A percentile compares a stretch with the other conserved stretches of the same genome.
phyloP scores from a whole-genome alignment of 306 rosid species.

The Carpinus fangiana region DNA sequence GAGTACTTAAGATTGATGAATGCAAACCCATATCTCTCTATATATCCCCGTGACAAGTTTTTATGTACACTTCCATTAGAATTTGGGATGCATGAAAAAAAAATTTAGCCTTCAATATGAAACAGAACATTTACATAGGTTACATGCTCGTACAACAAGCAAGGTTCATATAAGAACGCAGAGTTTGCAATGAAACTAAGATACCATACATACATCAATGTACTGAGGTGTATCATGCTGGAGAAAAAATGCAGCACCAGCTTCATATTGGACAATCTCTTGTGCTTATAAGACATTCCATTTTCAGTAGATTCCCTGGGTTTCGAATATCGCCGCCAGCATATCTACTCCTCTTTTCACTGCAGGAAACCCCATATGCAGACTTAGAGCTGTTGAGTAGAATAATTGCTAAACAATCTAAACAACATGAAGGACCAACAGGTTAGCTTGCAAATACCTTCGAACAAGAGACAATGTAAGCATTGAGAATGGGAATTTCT shows the following conservation, averaged over 20 bases:
- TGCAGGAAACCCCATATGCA: background rate
- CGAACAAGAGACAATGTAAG: background rate
- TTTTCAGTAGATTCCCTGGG: background rate
- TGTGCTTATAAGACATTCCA: background rate
- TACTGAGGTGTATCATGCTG: background rate
- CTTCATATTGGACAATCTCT: background rate
- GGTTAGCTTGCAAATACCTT: background rate
- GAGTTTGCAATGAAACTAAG: background rate
- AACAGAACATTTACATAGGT: background rate
- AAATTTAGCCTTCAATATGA: background rate
- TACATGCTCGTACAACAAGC: background rate
- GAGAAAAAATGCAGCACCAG: background rate
- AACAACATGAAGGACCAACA: conserved; percentile 1
- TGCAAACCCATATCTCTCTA: background rate
- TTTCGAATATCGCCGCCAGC: background rate
- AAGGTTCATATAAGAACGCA: background rate
- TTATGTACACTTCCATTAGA: background rate
- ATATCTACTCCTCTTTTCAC: background rate
- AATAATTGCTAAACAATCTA: background rate
- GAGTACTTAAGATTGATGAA: too few species aligned
- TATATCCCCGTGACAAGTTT: background rate
- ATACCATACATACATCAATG: background rate
- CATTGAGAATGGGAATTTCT: background rate
- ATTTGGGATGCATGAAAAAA: background rate
- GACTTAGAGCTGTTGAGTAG: background rate